A percentile compares a stretch with the other conserved stretches of the same genome.
phyloP scores from a whole-genome alignment of 495 filamentous ascomycete species.

The Talaromyces nanjingensis region DNA sequence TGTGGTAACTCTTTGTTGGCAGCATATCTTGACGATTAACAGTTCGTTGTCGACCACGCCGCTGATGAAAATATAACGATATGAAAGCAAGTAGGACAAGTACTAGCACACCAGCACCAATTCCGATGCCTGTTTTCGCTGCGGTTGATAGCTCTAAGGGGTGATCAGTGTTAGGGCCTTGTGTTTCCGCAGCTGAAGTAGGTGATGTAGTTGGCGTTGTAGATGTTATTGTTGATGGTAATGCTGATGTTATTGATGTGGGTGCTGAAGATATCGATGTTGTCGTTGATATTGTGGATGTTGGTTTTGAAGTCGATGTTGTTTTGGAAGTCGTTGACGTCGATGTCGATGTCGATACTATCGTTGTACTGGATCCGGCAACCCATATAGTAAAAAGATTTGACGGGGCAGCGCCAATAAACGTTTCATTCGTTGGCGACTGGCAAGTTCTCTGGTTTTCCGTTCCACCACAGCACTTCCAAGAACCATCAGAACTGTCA shows the following conservation, averaged over 20 bases:
- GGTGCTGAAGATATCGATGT: not conserved
- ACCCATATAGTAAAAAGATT: constrained; percentile 4
- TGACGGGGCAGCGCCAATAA: not conserved
- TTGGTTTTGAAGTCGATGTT: not conserved
- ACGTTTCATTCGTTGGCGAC: constrained; percentile 7
- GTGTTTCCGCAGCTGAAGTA: not conserved
- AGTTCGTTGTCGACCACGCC: not conserved
- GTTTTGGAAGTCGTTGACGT: not conserved
- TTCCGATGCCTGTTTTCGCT: not conserved
- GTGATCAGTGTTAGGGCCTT: not conserved
- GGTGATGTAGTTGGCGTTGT: not conserved
- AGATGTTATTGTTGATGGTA: not conserved
- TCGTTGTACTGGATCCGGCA: not conserved
- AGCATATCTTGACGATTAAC: not conserved
- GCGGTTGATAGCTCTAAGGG: not conserved
- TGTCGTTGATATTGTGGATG: too few species aligned
- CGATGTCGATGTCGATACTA: not conserved
- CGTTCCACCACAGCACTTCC: constrained; percentile 6
- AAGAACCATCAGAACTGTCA: not conserved
- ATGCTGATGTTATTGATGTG: not conserved
- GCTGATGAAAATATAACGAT: not conserved
- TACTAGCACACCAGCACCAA: not conserved
- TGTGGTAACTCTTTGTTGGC: not conserved
- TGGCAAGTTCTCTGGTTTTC: constrained; percentile 3
- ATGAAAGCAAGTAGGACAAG: not conserved